Percentiles rank a stretch among this genome's conserved stretches.
phyloP scores from a whole-genome alignment of 1,284 basidiomycete species.

The Ganoderma lucidum region DNA sequence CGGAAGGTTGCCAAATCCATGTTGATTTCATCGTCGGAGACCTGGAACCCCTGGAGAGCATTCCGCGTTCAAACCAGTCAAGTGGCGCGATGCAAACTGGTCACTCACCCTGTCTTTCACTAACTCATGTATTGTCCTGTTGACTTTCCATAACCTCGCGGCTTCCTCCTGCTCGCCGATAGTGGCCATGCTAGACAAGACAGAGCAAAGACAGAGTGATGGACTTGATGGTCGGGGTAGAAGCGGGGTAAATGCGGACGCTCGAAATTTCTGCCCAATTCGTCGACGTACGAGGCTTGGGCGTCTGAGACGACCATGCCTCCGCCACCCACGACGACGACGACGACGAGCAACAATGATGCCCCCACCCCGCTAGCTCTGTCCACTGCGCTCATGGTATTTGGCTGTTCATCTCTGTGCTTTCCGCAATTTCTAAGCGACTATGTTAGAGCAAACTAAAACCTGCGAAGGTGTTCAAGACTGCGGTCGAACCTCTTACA shows the following conservation, averaged over 20 bases:
- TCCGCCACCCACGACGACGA: slow-evolving; percentile 35
- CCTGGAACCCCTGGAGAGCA: slow-evolving; percentile 78
- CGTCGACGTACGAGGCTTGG: slow-evolving; percentile 10
- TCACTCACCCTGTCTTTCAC: slow-evolving; percentile 85
- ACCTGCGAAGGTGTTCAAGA: slow-evolving; percentile 90
- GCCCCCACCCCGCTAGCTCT: slow-evolving; percentile 33
- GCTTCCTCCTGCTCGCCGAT: slow-evolving; percentile 79
- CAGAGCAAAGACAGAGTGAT: slow-evolving; percentile 6
- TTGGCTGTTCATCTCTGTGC: slow-evolving; percentile 6
- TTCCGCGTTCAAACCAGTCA: background rate
- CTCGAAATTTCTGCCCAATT: slow-evolving; percentile 39
- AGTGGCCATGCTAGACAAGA: slow-evolving; percentile 30
- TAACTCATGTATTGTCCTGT: slow-evolving; percentile 96
- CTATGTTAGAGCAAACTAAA: slow-evolving; percentile 72
- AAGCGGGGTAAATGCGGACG: slow-evolving; percentile 34
- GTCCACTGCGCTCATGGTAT: slow-evolving; percentile 44
- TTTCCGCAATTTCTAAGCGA: slow-evolving; percentile 11
- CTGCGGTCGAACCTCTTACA: slow-evolving; percentile 69
- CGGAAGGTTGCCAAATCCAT: slow-evolving; percentile 85
- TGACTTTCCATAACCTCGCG: slow-evolving; percentile 94
- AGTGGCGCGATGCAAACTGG: slow-evolving; percentile 2
- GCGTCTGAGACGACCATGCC: slow-evolving; percentile 28
- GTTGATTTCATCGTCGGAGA: slow-evolving; percentile 90
- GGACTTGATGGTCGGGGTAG: slow-evolving; percentile 25
- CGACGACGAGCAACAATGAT: slow-evolving; percentile 33